A percentile compares a stretch with the other conserved stretches of the same genome.
Evolutionary conservation across 2,329 filamentous ascomycete species (phyloP).

Genomic region (Exophiala spinifera): DNA sequence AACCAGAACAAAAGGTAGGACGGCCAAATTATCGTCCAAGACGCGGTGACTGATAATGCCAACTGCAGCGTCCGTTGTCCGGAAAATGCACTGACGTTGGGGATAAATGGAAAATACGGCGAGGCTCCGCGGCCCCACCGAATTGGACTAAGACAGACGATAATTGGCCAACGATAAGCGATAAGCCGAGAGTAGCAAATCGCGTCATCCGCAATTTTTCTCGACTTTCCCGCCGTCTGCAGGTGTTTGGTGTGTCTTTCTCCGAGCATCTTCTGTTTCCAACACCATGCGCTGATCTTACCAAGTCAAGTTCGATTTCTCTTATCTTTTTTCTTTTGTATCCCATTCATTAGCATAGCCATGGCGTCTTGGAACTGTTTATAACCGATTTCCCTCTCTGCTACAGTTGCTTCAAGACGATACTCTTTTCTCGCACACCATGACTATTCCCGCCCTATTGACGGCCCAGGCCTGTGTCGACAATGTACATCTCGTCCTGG

Average conservation of each 20-base stretch:
- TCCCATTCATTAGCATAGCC: slow-evolving; percentile 12
- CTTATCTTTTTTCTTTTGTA: slow-evolving; percentile 13
- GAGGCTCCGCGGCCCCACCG: slow-evolving; percentile 20
- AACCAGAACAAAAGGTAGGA: no score
- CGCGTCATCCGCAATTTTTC: slow-evolving; percentile 24
- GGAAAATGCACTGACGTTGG: neutral
- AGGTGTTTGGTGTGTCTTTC: slow-evolving; percentile 4
- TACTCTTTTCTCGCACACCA: neutral
- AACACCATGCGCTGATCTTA: slow-evolving; percentile 1
- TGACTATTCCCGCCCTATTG: slow-evolving; percentile 33
- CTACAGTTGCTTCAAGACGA: no score
- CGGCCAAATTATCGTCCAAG: no score
- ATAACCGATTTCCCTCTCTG: neutral
- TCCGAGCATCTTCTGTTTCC: slow-evolving; percentile 7
- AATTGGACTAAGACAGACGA: neutral
- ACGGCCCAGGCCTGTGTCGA: slow-evolving; percentile 40
- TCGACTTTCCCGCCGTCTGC: neutral
- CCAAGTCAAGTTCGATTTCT: slow-evolving; percentile 7
- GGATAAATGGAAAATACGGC: neutral
- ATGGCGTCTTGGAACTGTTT: slow-evolving; percentile 17
- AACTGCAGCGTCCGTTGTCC: no score
- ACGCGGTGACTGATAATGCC: no score
- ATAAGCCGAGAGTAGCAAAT: slow-evolving; percentile 18
- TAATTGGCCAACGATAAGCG: slow-evolving; percentile 20
- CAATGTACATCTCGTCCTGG: slow-evolving; percentile 72